phyloP scores from a whole-genome alignment of 805 yeast species.

The Ogataea polymorpha region DNA sequence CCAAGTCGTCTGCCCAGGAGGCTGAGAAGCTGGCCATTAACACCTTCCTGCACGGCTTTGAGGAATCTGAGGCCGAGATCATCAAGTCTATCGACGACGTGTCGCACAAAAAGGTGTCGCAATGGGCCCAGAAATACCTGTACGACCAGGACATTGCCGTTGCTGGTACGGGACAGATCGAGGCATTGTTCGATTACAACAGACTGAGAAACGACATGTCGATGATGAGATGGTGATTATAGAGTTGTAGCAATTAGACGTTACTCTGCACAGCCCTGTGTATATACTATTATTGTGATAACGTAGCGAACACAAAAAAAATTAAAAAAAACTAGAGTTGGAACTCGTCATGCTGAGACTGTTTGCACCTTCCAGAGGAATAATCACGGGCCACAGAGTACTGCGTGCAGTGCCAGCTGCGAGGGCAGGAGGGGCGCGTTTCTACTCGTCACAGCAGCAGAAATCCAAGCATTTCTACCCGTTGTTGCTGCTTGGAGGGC shows the following conservation, averaged over 20 bases:
- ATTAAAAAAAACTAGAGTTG: not conserved
- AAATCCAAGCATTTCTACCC: constrained; percentile 25
- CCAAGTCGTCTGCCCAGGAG: constrained; percentile 40
- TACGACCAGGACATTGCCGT: constrained; percentile 86
- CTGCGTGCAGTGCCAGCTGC: not conserved
- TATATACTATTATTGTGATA: constrained; percentile 2
- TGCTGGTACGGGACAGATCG: constrained; percentile 84
- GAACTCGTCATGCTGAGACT: constrained; percentile 2
- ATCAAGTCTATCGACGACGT: constrained; percentile 62
- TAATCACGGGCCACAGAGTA: not conserved
- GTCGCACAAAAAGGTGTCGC: constrained; percentile 53
- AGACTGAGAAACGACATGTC: constrained; percentile 88
- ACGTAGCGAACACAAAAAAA: constrained; percentile 8
- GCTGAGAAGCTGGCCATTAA: constrained; percentile 58
- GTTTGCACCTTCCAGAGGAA: constrained; percentile 4
- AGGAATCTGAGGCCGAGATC: constrained; percentile 57
- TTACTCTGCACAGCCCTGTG: constrained; percentile 6
- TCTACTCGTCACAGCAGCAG: constrained; percentile 13
- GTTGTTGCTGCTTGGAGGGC: constrained; percentile 26
- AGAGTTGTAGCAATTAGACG: constrained; percentile 2
- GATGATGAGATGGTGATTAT: constrained; percentile 71
- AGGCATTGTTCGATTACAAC: constrained; percentile 77
- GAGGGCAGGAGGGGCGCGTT: not conserved
- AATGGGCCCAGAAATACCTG: constrained; percentile 72
- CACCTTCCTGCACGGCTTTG: constrained; percentile 59